Conservation (phyloP, 2,329 filamentous ascomycete genomes). For the Myotisia sp. region DNA sequence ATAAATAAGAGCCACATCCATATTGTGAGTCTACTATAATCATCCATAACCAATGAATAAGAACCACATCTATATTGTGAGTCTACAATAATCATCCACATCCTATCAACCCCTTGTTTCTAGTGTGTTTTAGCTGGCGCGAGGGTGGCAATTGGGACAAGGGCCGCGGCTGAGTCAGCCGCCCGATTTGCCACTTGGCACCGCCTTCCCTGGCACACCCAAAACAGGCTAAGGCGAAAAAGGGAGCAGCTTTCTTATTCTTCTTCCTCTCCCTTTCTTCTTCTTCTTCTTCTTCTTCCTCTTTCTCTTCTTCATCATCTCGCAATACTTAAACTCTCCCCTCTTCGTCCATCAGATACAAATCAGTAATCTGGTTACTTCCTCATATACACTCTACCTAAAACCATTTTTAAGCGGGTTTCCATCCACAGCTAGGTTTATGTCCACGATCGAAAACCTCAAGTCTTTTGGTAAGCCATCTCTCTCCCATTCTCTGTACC, state of each 20-base stretch:
- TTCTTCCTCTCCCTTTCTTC: constrained; percentile 4
- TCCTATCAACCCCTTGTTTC: no score
- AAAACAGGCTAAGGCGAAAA: no score
- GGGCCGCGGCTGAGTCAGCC: constrained; percentile 8
- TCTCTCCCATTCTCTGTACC: neutral
- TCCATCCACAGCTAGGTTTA: constrained; percentile 67
- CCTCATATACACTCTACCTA: constrained; percentile 14
- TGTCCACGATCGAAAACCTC: constrained; percentile 99
- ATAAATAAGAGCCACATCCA: no score
- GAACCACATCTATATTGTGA: no score
- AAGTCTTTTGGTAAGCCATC: constrained; percentile 71
- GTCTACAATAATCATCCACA: no score
- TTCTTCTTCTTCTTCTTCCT: constrained; percentile 3
- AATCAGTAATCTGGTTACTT: neutral
- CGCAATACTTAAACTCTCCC: constrained; percentile 4
- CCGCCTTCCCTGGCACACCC: no score
- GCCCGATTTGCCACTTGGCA: constrained; percentile 3
- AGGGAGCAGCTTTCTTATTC: constrained; percentile 3
- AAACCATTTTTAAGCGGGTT: constrained; percentile 29
- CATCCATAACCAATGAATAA: no score
- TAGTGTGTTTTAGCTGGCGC: no score
- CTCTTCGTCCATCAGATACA: constrained; percentile 1
- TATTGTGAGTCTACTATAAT: no score
- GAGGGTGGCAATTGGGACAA: no score
- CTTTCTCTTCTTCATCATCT: constrained; percentile 3